Percentiles rank a stretch among this genome's conserved stretches.
Evolutionary conservation across 306 rosid species (phyloP).

Genomic region (Cicer judaicum): DNA sequence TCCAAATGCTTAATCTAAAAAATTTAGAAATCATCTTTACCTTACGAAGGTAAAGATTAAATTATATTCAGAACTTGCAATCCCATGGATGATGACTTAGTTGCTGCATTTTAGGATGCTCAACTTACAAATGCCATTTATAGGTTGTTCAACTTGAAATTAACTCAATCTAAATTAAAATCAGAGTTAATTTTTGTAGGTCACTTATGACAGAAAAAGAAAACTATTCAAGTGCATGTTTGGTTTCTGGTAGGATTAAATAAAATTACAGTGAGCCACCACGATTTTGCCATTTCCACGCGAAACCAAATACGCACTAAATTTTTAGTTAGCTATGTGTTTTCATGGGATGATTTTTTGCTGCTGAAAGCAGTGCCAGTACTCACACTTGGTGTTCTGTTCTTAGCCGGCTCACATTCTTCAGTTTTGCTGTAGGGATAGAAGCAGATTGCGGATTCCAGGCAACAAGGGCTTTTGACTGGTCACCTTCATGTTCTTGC

Average conservation of each 20-base stretch:
- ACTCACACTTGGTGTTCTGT: constrained; percentile 98
- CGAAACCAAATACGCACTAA: not conserved
- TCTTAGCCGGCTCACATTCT: constrained; percentile 82
- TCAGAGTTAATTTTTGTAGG: constrained; percentile 29
- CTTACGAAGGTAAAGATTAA: constrained; percentile 6
- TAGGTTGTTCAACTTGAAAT: constrained; percentile 21
- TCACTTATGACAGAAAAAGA: constrained; percentile 5
- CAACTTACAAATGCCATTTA: constrained; percentile 19
- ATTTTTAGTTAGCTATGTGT: constrained; percentile 6
- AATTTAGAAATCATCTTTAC: constrained; percentile 8
- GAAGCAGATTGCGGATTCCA: constrained; percentile 63
- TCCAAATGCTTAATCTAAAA: constrained; percentile 14
- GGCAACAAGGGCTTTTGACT: constrained; percentile 87
- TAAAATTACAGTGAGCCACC: no score
- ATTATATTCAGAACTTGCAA: constrained; percentile 27
- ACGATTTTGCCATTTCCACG: no score
- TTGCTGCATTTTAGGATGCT: constrained; percentile 30
- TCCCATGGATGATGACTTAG: constrained; percentile 35
- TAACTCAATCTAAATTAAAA: not conserved
- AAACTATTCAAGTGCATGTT: not conserved
- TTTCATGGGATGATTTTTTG: constrained; percentile 6
- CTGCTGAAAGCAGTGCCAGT: constrained; percentile 12
- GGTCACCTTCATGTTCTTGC: constrained; percentile 65
- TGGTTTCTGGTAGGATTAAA: no score
- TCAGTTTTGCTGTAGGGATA: constrained; percentile 75